Conservation (phyloP, 345 rosid species). For the Physaria fendleri region DNA sequence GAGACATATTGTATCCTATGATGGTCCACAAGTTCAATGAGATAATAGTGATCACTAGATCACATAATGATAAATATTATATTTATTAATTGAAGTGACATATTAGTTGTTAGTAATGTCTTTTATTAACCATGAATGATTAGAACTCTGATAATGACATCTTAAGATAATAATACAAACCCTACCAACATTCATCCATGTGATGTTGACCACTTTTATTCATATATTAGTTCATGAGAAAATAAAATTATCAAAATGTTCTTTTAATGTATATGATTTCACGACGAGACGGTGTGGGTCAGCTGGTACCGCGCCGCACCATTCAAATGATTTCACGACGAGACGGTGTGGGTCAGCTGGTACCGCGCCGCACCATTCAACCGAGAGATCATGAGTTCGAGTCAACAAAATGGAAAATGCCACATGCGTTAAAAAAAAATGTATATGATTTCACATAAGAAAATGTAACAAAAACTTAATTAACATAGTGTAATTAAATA, state of each 20-base stretch:
- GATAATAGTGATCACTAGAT: slow-evolving; percentile 10
- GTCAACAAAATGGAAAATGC: no score
- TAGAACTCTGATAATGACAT: slow-evolving; percentile 17
- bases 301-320: no score
- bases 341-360: no score
- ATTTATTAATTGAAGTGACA: slow-evolving; percentile 1
- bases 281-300: no score
- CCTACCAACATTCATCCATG: neutral
- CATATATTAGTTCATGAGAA: neutral
- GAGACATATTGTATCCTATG: neutral
- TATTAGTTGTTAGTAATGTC: neutral
- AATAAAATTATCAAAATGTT: neutral
- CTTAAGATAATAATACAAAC: neutral
- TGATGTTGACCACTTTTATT: slow-evolving; percentile 13
- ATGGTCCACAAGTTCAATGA: neutral
- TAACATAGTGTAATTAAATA: neutral
- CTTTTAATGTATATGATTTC: neutral
- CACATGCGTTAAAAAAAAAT: neutral
- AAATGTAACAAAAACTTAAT: neutral
- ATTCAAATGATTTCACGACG: no score
- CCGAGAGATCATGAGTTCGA: no score
- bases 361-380: no score
- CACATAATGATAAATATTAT: slow-evolving; percentile 20
- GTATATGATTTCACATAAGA: neutral
- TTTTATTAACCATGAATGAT: slow-evolving; percentile 2